Evolutionary conservation across 305 asterid genomes (phyloP).

Genomic region (Fraxinus albicans): DNA sequence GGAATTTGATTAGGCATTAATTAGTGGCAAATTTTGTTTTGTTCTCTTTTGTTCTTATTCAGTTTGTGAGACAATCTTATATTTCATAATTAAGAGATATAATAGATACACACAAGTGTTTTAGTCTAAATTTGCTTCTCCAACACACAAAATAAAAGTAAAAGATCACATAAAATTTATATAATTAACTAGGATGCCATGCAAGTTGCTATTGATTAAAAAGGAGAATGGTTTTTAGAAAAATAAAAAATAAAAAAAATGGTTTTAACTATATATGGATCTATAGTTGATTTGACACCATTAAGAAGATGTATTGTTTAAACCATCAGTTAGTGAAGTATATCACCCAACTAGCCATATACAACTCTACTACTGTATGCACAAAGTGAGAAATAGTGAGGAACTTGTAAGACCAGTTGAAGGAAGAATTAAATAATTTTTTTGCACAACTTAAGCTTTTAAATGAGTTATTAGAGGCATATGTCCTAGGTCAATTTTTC

Average conservation of each 20-base stretch:
- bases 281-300: not conserved
- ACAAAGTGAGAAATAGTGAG: not conserved
- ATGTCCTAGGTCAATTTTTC: not conserved
- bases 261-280: not conserved
- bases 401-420: not conserved
- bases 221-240: not conserved
- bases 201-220: not conserved
- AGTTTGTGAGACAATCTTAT: not conserved
- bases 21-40: not conserved
- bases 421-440: not conserved
- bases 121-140: not conserved
- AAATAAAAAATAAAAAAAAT: no score
- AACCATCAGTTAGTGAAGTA: not conserved
- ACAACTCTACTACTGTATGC: no score
- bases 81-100: not conserved
- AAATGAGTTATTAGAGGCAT: not conserved
- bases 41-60: not conserved
- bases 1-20: not conserved
- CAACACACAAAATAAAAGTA: not conserved
- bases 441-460: not conserved
- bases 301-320: not conserved
- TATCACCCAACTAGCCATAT: not conserved
- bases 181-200: not conserved
- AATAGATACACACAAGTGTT: not conserved
- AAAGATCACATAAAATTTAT: not conserved